These are phyloP conservation scores for Albatrellus ellisii DNA, from an alignment of 768 basidiomycete genomes.

Conservation along the genomic window DNA sequence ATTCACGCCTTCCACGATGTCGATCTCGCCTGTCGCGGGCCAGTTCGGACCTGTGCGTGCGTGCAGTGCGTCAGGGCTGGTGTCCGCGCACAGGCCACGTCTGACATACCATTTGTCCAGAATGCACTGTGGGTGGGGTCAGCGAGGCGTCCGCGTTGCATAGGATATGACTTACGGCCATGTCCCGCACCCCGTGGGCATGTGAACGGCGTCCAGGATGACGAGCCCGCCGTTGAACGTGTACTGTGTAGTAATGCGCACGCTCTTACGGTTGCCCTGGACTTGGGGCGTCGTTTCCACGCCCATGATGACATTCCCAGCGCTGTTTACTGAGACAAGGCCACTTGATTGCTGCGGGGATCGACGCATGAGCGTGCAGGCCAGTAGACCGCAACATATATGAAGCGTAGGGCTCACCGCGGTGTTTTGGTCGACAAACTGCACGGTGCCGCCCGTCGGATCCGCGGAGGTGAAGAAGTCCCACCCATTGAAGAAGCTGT, in stretches of 20 bases:
- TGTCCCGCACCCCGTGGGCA: conserved; percentile 82
- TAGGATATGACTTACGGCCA: conserved; percentile 47
- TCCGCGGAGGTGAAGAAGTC: conserved; percentile 54
- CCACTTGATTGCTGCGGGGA: conserved; percentile 34
- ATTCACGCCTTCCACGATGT: conserved; percentile 76
- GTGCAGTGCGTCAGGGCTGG: not conserved
- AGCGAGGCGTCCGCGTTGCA: not conserved
- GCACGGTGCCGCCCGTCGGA: conserved; percentile 64
- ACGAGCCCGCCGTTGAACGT: conserved; percentile 56
- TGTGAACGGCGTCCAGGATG: conserved; percentile 75
- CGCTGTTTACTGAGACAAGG: conserved; percentile 51
- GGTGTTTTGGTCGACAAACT: conserved; percentile 49
- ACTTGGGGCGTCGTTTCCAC: conserved; percentile 77
- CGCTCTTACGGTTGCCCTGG: conserved; percentile 51
- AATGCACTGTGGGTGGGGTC: conserved; percentile 16
- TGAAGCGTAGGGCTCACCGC: conserved; percentile 30
- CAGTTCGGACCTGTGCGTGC: conserved; percentile 34
- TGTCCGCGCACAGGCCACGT: not conserved
- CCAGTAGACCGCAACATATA: not conserved
- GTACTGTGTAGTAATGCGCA: conserved; percentile 60
- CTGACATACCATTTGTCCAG: conserved; percentile 24
- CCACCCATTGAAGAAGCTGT: conserved; percentile 75
- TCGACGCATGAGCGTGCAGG: conserved; percentile 1
- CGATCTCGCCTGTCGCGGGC: conserved; percentile 65
- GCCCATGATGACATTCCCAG: conserved; percentile 75